Evolutionary conservation across 2,329 filamentous ascomycete species (phyloP).

Genomic region (Arthroderma uncinatum): DNA sequence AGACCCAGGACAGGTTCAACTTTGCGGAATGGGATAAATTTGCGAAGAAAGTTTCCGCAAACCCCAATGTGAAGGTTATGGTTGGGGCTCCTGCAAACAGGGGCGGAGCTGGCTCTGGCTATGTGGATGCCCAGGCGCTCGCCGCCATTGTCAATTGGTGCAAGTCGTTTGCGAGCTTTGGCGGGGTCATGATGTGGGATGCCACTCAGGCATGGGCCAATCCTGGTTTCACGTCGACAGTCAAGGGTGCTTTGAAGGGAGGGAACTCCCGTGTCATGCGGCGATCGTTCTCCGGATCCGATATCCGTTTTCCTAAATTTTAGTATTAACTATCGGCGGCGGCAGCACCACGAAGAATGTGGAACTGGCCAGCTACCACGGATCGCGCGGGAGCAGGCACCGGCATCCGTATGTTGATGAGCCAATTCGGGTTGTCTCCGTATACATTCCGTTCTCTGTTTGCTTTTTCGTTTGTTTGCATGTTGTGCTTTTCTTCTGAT

Average conservation of each 20-base stretch:
- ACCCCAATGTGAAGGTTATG: conserved; percentile 50
- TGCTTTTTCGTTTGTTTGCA: background rate
- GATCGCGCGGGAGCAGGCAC: background rate
- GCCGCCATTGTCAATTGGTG: conserved; percentile 43
- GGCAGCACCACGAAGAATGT: background rate
- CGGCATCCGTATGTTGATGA: background rate
- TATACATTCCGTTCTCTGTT: background rate
- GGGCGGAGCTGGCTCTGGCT: conserved; percentile 46
- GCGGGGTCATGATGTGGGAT: conserved; percentile 61
- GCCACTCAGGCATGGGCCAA: conserved; percentile 51
- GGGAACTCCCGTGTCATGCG: background rate
- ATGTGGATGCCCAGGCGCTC: conserved; percentile 40
- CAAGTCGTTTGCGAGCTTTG: conserved; percentile 49
- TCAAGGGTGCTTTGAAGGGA: conserved; percentile 29
- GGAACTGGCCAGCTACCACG: background rate
- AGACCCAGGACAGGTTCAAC: conserved; percentile 47
- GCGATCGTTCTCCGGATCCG: background rate
- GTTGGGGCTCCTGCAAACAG: conserved; percentile 49
- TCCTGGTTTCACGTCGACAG: conserved; percentile 42
- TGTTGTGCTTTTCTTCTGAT: background rate
- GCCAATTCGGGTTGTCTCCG: background rate
- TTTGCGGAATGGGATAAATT: conserved; percentile 55
- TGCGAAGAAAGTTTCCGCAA: conserved; percentile 48
- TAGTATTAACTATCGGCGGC: background rate
- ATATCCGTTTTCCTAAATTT: background rate